Percentiles rank a stretch among this genome's conserved stretches.
phyloP scores from a whole-genome alignment of 176 grass and related monocot genomes.

The Musa schizocarpa region DNA sequence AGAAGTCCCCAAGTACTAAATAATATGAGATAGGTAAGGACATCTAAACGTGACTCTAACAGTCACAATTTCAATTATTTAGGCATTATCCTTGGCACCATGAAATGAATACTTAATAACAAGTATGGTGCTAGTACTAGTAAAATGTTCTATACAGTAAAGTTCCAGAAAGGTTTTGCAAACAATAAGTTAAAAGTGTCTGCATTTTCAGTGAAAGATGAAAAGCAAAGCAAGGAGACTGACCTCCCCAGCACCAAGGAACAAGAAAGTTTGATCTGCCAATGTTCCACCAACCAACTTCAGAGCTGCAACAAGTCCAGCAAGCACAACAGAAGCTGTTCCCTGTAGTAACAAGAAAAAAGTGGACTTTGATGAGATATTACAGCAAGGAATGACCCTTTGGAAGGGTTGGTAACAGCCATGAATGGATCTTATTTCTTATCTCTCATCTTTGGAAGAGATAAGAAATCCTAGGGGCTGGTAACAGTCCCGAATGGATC shows the following conservation, averaged over 20 bases:
- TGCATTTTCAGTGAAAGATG: background rate
- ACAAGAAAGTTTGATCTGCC: constrained; percentile 71
- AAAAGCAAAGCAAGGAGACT: constrained; percentile 8
- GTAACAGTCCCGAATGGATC: background rate
- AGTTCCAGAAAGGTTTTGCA: background rate
- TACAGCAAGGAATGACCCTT: background rate
- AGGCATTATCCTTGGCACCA: background rate
- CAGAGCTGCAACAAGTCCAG: constrained; percentile 56
- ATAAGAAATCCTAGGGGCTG: background rate
- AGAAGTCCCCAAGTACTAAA: no score
- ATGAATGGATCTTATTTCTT: background rate
- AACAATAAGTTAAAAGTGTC: background rate
- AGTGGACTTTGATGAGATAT: background rate
- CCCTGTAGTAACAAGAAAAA: constrained; percentile 45
- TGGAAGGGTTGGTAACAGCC: no score
- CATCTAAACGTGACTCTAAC: background rate
- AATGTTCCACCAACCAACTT: constrained; percentile 62
- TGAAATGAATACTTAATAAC: background rate
- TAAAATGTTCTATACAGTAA: background rate
- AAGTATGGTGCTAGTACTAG: background rate
- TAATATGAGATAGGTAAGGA: background rate
- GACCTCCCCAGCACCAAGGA: constrained; percentile 94
- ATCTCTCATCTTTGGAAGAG: background rate
- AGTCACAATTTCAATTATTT: background rate
- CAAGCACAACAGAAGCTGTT: constrained; percentile 80